phyloP scores from a whole-genome alignment of 495 filamentous ascomycete genomes.

The Neurospora hispaniola region DNA sequence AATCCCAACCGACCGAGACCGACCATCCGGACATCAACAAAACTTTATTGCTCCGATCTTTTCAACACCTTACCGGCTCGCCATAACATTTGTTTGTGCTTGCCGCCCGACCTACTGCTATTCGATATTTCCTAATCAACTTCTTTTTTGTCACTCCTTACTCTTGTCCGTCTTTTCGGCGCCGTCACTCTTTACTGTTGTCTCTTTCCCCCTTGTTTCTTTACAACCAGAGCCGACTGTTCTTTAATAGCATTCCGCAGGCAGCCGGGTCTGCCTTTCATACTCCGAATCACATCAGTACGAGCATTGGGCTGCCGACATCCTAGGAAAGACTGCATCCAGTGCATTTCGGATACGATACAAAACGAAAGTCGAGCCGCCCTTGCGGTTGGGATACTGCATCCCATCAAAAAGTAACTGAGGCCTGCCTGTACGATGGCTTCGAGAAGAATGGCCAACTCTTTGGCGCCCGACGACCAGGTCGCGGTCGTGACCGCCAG shows the following conservation, averaged over 20 bases:
- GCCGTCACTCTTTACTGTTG: background rate
- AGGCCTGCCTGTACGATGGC: slow-evolving; percentile 3
- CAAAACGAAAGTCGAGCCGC: slow-evolving; percentile 1
- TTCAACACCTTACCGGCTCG: background rate
- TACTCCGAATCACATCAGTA: background rate
- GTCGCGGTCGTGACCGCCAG: slow-evolving; percentile 12
- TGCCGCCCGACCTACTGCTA: background rate
- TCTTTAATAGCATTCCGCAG: background rate
- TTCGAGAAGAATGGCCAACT: slow-evolving; percentile 20
- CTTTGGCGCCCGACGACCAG: slow-evolving; percentile 21
- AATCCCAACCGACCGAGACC: background rate
- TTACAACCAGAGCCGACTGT: background rate
- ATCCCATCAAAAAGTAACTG: background rate
- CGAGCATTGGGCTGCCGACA: background rate
- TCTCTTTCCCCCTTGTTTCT: background rate
- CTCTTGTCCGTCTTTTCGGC: background rate
- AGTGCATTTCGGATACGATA: slow-evolving; percentile 1
- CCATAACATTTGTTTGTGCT: background rate
- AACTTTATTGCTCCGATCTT: background rate
- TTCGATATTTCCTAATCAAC: background rate
- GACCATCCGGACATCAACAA: background rate
- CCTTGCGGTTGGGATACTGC: slow-evolving; percentile 1
- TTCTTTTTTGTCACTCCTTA: background rate
- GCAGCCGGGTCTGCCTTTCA: slow-evolving; percentile 9
- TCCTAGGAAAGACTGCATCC: background rate